phyloP scores from a whole-genome alignment of 495 filamentous ascomycete species.

The Talaromyces ruber region DNA sequence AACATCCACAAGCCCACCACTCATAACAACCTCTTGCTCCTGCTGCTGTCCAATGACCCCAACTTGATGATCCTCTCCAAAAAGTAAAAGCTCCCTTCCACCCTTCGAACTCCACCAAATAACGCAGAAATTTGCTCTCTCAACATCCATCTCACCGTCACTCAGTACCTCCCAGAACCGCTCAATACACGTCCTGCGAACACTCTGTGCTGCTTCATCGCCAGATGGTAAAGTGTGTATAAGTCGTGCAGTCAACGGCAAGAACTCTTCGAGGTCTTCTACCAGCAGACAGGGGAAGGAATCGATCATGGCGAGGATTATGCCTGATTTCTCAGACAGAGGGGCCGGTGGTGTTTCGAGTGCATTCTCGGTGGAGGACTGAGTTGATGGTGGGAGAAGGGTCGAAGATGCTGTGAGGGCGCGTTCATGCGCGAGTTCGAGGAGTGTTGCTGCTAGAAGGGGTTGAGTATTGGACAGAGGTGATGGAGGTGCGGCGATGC shows the following conservation, averaged over 20 bases:
- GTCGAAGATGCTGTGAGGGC: constrained; percentile 47
- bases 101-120: constrained; percentile 78
- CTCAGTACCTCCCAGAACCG: constrained; percentile 81
- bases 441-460: constrained; percentile 63
- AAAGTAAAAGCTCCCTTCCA: constrained; percentile 57
- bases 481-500: constrained; percentile 76
- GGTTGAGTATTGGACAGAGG: constrained; percentile 62
- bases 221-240: constrained; percentile 33
- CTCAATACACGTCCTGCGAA: constrained; percentile 58
- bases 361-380: constrained; percentile 16
- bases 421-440: constrained; percentile 73
- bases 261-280: constrained; percentile 65
- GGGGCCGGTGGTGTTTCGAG: constrained; percentile 26
- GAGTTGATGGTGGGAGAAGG: constrained; percentile 28
- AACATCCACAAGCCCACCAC: constrained; percentile 40
- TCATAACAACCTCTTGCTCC: constrained; percentile 37
- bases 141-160: constrained; percentile 86
- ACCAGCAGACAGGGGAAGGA: constrained; percentile 67
- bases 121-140: constrained; percentile 69
- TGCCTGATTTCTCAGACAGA: constrained; percentile 73
- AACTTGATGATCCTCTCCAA: constrained; percentile 29
- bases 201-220: constrained; percentile 34
- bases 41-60: constrained; percentile 18
- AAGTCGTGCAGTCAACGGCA: constrained; percentile 61
- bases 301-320: constrained; percentile 75